Evolutionary conservation across 768 basidiomycete genomes (phyloP).

Genomic region (Suillus subalutaceus): DNA sequence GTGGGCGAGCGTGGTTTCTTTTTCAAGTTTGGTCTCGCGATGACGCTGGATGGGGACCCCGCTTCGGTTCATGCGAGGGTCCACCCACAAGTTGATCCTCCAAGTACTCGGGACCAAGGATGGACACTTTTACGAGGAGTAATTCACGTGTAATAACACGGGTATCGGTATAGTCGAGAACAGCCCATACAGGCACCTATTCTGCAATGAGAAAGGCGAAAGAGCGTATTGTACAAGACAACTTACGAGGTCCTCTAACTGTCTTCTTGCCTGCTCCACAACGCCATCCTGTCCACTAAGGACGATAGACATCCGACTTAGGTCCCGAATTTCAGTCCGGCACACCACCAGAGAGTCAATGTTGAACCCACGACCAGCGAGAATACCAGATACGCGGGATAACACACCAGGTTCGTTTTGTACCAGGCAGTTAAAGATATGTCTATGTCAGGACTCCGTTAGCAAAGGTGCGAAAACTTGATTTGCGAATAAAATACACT

Average conservation of each 20-base stretch:
- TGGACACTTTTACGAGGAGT: slow-evolving; percentile 94
- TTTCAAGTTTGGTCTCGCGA: slow-evolving; percentile 58
- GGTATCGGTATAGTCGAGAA: slow-evolving; percentile 96
- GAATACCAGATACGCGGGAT: slow-evolving; percentile 95
- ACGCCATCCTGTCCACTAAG: slow-evolving; percentile 96
- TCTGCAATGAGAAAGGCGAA: not conserved
- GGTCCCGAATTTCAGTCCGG: slow-evolving; percentile 94
- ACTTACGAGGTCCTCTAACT: slow-evolving; percentile 93
- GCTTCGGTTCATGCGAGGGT: slow-evolving; percentile 78
- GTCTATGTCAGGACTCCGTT: slow-evolving; percentile 51
- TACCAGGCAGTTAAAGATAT: slow-evolving; percentile 95
- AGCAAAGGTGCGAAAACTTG: slow-evolving; percentile 9
- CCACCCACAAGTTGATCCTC: slow-evolving; percentile 89
- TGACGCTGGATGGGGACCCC: slow-evolving; percentile 31
- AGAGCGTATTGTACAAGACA: not conserved
- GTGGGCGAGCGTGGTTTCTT: slow-evolving; percentile 73
- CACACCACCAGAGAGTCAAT: slow-evolving; percentile 99
- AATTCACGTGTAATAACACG: slow-evolving; percentile 91
- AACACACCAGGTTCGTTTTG: slow-evolving; percentile 99
- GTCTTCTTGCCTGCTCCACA: slow-evolving; percentile 94
- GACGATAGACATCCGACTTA: slow-evolving; percentile 98
- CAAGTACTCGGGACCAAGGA: slow-evolving; percentile 95
- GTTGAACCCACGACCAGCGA: slow-evolving; percentile 97
- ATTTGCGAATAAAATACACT: slow-evolving; percentile 44
- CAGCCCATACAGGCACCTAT: slow-evolving; percentile 99